Evolutionary conservation across 2,329 filamentous ascomycete genomes (phyloP).

Genomic region (Fusarium brevicatenulatum): DNA sequence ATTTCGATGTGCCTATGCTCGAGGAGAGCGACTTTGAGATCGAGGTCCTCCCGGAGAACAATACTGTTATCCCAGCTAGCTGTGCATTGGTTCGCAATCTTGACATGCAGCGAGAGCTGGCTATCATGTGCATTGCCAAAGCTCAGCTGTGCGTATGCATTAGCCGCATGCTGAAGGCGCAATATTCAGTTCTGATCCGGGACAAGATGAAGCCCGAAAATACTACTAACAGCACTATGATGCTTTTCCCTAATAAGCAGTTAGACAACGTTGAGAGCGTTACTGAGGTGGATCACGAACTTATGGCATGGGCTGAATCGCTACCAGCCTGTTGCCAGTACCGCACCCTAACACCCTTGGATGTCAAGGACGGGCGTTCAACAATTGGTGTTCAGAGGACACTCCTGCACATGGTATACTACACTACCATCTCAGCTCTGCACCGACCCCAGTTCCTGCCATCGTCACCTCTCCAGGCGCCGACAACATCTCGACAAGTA

Average conservation of each 20-base stretch:
- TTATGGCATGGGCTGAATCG: conserved; percentile 79
- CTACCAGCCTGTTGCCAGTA: conserved; percentile 80
- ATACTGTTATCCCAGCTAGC: conserved; percentile 73
- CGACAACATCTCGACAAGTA: conserved; percentile 70
- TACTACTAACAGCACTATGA: conserved; percentile 82
- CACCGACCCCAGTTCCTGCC: conserved; percentile 92
- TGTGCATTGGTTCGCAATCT: conserved; percentile 78
- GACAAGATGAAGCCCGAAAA: conserved; percentile 82
- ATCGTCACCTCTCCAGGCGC: conserved; percentile 66
- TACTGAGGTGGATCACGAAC: conserved; percentile 79
- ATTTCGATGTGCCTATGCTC: conserved; percentile 94
- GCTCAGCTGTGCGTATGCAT: conserved; percentile 90
- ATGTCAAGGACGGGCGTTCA: conserved; percentile 68
- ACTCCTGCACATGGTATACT: conserved; percentile 93
- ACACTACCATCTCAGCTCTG: conserved; percentile 88
- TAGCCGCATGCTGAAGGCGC: conserved; percentile 86
- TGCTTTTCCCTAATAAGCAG: conserved; percentile 89
- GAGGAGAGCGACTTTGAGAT: conserved; percentile 87
- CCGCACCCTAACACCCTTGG: conserved; percentile 62
- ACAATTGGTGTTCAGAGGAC: conserved; percentile 77
- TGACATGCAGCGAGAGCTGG: conserved; percentile 79
- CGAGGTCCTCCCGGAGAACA: conserved; percentile 71
- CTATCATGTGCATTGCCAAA: conserved; percentile 90
- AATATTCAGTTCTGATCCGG: conserved; percentile 90
- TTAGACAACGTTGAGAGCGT: conserved; percentile 85